Evolutionary conservation across 2,329 filamentous ascomycete genomes (phyloP).

Genomic region (Epichloe amarillans): DNA sequence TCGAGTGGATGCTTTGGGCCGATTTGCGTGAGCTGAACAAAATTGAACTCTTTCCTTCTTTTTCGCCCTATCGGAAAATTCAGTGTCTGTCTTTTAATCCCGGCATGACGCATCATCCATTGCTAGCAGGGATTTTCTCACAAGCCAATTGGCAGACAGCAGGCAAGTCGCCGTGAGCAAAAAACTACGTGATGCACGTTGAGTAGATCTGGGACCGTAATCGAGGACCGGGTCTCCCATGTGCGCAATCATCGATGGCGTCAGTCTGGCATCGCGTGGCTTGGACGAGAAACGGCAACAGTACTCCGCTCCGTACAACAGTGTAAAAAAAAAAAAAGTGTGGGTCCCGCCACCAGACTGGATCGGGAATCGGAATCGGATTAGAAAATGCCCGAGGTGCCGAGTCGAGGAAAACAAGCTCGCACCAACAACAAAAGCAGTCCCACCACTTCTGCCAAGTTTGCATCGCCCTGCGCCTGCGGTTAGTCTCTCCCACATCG

Average conservation of each 20-base stretch:
- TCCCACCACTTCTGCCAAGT: no score
- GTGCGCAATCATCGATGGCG: not conserved
- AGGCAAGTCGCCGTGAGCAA: not conserved
- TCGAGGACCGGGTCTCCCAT: not conserved
- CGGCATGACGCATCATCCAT: not conserved
- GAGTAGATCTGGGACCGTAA: constrained; percentile 1
- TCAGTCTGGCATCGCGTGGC: not conserved
- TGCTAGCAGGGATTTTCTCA: not conserved
- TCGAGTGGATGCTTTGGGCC: not conserved
- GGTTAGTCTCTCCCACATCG: no score
- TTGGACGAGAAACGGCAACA: no score
- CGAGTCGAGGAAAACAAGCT: no score
- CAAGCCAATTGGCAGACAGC: not conserved
- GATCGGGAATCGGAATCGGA: not conserved
- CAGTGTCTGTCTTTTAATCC: not conserved
- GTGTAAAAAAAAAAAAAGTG: not conserved
- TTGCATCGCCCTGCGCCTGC: no score
- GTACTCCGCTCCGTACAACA: no score
- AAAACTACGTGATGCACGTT: not conserved
- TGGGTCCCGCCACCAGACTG: not conserved
- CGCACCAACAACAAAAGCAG: no score
- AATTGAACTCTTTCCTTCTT: no score
- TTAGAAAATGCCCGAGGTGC: no score
- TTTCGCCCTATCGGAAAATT: no score
- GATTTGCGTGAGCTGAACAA: not conserved